These are phyloP conservation scores for Rhodotorula diobovata DNA, from an alignment of 768 basidiomycete species.

Conservation along the genomic window DNA sequence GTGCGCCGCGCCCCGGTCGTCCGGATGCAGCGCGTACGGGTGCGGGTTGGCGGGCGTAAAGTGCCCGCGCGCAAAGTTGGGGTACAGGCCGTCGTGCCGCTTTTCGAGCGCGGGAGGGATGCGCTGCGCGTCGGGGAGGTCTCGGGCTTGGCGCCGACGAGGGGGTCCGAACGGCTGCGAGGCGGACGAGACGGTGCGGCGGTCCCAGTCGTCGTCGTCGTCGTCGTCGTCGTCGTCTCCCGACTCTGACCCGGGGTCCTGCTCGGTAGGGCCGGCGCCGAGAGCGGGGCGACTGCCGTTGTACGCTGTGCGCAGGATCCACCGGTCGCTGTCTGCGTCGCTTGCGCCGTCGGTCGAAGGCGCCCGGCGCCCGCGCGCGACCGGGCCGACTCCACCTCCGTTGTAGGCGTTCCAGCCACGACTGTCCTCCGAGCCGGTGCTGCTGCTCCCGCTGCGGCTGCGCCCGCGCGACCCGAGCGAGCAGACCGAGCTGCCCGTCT, in stretches of 20 bases:
- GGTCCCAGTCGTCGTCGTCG: conserved; percentile 7
- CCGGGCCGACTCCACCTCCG: too few relatives aligned
- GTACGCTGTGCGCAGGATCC: neutral
- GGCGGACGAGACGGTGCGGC: neutral
- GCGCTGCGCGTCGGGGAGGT: neutral
- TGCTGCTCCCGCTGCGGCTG: neutral
- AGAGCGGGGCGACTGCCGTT: neutral
- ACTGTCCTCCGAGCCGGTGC: neutral
- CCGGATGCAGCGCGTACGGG: neutral
- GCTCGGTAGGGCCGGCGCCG: neutral
- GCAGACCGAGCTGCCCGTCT: neutral
- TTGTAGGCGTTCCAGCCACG: neutral
- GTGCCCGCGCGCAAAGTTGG: neutral
- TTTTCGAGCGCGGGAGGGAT: neutral
- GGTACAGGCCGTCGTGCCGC: neutral
- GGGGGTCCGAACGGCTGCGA: neutral
- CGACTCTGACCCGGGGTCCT: too few relatives aligned
- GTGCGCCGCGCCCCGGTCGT: neutral
- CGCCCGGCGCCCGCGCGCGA: neutral
- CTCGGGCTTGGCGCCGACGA: neutral
- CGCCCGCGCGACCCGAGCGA: too few relatives aligned
- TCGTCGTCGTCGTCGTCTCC: neutral
- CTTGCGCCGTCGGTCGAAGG: neutral
- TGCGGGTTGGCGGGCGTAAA: neutral
- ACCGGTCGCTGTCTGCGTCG: neutral